A percentile compares a stretch with the other conserved stretches of the same genome.
Conservation (phyloP, 768 basidiomycete genomes). For the Russula griseocarnosa region DNA sequence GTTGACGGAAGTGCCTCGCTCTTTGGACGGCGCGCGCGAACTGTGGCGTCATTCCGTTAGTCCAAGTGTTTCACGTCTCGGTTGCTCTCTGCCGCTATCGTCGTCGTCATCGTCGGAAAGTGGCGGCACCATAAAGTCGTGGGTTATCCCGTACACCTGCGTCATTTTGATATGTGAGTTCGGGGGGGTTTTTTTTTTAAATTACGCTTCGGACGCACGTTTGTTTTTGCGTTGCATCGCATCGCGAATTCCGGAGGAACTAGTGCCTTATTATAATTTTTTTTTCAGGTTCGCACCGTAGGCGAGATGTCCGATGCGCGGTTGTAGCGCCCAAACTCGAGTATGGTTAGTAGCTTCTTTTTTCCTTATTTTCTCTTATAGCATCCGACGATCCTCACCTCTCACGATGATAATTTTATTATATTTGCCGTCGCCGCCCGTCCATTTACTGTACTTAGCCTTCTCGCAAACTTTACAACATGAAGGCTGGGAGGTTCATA, state of each 20-base stretch:
- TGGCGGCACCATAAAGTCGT: conserved; percentile 54
- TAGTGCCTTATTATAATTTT: too few relatives aligned
- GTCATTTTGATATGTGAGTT: conserved; percentile 85
- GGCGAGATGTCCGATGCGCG: conserved; percentile 86
- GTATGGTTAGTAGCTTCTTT: conserved; percentile 48
- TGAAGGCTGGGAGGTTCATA: conserved; percentile 73
- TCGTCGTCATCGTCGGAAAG: conserved; percentile 44
- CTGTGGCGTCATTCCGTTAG: conserved; percentile 65
- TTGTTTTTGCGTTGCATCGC: too few relatives aligned
- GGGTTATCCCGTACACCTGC: conserved; percentile 84
- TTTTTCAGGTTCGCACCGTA: conserved; percentile 81
- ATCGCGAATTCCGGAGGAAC: not conserved
- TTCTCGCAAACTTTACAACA: conserved; percentile 59
- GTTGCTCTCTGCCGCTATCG: too few relatives aligned
- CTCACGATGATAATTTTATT: not conserved
- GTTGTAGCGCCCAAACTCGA: conserved; percentile 83
- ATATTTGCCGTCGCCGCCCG: not conserved
- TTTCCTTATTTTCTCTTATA: not conserved
- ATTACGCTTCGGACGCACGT: not conserved
- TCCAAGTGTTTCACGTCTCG: conserved; percentile 51
- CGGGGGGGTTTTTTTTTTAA: too few relatives aligned
- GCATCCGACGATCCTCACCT: not conserved
- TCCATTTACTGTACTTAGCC: conserved; percentile 43
- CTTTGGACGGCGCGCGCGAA: conserved; percentile 59
- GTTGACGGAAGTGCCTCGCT: conserved; percentile 65